Evolutionary conservation across 805 yeast species (phyloP).

Genomic region (Sugiyamaella mastotermitis): DNA sequence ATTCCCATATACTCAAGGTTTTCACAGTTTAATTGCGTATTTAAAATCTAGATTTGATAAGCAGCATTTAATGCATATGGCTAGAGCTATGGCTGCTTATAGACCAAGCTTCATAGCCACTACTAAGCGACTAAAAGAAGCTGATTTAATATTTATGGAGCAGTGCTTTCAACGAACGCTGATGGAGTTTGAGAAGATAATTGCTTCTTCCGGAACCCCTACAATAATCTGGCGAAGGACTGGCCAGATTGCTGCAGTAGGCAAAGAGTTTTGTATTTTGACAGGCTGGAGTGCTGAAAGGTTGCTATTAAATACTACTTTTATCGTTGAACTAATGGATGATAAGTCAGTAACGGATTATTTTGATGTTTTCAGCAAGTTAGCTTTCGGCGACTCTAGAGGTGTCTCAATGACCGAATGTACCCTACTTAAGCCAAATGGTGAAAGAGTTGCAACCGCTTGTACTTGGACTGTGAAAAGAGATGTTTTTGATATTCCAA

Average conservation of each 20-base stretch:
- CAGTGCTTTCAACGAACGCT: conserved; percentile 92
- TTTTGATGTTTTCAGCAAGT: conserved; percentile 61
- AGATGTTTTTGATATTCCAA: conserved; percentile 78
- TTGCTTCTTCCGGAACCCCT: conserved; percentile 84
- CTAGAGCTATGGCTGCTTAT: conserved; percentile 38
- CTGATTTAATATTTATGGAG: conserved; percentile 63
- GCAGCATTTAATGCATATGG: conserved; percentile 31
- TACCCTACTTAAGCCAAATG: conserved; percentile 34
- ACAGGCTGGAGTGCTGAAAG: conserved; percentile 59
- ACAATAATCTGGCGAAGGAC: conserved; percentile 94
- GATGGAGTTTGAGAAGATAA: conserved; percentile 80
- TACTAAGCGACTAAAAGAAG: conserved; percentile 64
- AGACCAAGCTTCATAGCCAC: conserved; percentile 75
- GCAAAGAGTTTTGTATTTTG: conserved; percentile 82
- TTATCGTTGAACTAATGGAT: conserved; percentile 78
- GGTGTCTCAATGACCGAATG: conserved; percentile 37
- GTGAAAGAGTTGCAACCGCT: conserved; percentile 51
- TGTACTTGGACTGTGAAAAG: conserved; percentile 82
- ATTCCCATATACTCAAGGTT: conserved; percentile 58
- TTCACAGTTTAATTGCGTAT: conserved; percentile 53
- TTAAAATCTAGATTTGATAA: conserved; percentile 45
- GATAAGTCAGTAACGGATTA: conserved; percentile 68
- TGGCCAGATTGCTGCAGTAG: conserved; percentile 91
- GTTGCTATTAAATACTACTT: conserved; percentile 52
- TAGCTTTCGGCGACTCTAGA: conserved; percentile 56